Evolutionary conservation across 1,284 basidiomycete genomes (phyloP).

Genomic region (Meripilus lineatus): DNA sequence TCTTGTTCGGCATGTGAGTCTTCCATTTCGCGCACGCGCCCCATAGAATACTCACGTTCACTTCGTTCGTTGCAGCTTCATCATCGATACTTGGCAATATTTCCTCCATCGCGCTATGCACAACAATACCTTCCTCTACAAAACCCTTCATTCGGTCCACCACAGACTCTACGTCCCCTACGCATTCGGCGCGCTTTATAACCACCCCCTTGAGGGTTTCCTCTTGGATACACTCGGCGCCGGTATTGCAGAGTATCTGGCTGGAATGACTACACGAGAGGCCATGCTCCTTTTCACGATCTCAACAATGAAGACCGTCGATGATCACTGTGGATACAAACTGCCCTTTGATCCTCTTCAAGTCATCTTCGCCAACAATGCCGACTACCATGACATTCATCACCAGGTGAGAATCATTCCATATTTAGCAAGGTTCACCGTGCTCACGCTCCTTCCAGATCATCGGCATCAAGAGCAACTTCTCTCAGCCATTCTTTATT

Average conservation of each 20-base stretch:
- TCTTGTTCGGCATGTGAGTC: conserved; percentile 82
- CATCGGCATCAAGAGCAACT: conserved; percentile 95
- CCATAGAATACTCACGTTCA: conserved; percentile 7
- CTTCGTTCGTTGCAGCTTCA: conserved; percentile 53
- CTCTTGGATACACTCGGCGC: conserved; percentile 86
- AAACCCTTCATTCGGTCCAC: conserved; percentile 90
- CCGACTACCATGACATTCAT: conserved; percentile 98
- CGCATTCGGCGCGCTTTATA: conserved; percentile 96
- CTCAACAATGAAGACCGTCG: conserved; percentile 91
- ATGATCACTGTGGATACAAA: conserved; percentile 94
- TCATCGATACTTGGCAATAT: conserved; percentile 99
- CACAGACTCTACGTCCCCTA: conserved; percentile 97
- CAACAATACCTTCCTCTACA: conserved; percentile 87
- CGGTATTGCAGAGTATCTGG: conserved; percentile 66
- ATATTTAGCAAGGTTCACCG: conserved; percentile 3
- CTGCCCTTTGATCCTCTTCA: conserved; percentile 91
- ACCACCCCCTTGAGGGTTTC: conserved; percentile 92
- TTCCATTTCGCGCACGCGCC: background rate
- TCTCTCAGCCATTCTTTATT: conserved; percentile 91
- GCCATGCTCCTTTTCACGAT: conserved; percentile 83
- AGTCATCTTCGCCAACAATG: conserved; percentile 86
- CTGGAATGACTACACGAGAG: conserved; percentile 78
- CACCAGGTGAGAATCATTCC: conserved; percentile 64
- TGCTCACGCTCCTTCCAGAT: conserved; percentile 40
- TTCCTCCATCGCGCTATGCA: conserved; percentile 93